These are phyloP conservation scores for Suhomyces maxii DNA, from an alignment of 1,139 yeast species.

Conservation along the genomic window DNA sequence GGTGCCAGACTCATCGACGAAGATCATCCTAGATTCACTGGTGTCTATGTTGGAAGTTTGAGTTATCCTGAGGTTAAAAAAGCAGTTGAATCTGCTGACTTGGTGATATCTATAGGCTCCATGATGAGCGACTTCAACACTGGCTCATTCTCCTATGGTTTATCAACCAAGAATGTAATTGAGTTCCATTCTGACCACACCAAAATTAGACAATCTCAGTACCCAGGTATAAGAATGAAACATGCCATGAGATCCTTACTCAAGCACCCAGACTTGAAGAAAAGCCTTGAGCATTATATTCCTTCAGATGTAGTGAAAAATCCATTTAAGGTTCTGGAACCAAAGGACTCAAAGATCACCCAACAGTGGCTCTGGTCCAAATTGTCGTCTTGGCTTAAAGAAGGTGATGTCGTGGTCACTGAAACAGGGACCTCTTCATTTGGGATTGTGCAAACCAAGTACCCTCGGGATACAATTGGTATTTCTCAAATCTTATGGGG, in stretches of 20 bases:
- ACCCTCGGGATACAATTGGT: slow-evolving; percentile 32
- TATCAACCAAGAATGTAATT: slow-evolving; percentile 34
- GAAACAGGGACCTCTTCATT: slow-evolving; percentile 43
- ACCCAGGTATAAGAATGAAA: slow-evolving; percentile 40
- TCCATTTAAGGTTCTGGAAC: slow-evolving; percentile 7
- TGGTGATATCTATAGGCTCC: slow-evolving; percentile 36
- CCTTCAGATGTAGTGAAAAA: slow-evolving; percentile 11
- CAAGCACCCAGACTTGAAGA: slow-evolving; percentile 15
- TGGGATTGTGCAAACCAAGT: slow-evolving; percentile 35
- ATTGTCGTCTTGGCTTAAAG: slow-evolving; percentile 27
- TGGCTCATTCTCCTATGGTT: slow-evolving; percentile 40
- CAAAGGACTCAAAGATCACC: slow-evolving; percentile 14
- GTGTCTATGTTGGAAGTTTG: slow-evolving; percentile 35
- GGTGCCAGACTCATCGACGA: slow-evolving; percentile 31
- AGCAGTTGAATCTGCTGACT: slow-evolving; percentile 32
- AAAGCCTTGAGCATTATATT: slow-evolving; percentile 16
- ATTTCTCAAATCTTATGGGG: slow-evolving; percentile 38
- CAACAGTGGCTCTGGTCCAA: slow-evolving; percentile 38
- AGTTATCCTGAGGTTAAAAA: slow-evolving; percentile 34
- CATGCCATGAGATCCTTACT: slow-evolving; percentile 25
- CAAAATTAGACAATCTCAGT: slow-evolving; percentile 35
- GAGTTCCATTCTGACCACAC: slow-evolving; percentile 43
- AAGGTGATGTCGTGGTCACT: slow-evolving; percentile 33
- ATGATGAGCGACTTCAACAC: slow-evolving; percentile 43
- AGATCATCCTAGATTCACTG: slow-evolving; percentile 27